Evolutionary conservation across 345 rosid species (phyloP).

Genomic region (Firmiana major): DNA sequence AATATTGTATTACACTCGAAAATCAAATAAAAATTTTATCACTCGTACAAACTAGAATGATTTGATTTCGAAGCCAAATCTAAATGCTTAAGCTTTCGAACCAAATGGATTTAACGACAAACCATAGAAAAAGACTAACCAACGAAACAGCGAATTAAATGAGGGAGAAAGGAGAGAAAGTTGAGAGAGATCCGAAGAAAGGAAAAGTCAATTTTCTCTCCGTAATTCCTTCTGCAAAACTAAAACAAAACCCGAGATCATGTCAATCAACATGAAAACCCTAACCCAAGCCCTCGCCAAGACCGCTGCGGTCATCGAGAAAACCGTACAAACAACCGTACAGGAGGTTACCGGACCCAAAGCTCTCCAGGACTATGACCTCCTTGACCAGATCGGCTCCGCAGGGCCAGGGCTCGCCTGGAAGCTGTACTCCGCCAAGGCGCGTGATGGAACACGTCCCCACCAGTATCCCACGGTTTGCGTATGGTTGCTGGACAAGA

Average conservation of each 20-base stretch:
- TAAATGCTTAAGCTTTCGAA: too few relatives aligned
- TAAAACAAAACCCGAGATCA: slow-evolving; percentile 13
- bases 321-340: slow-evolving; percentile 90
- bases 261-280: slow-evolving; percentile 93
- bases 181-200: too few relatives aligned
- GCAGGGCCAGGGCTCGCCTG: slow-evolving; percentile 97
- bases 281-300: slow-evolving; percentile 93
- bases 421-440: slow-evolving; percentile 78
- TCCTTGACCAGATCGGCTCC: slow-evolving; percentile 94
- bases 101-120: too few relatives aligned
- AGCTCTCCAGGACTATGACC: slow-evolving; percentile 88
- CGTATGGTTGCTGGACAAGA: slow-evolving; percentile 95
- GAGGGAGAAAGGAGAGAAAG: too few relatives aligned
- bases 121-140: too few relatives aligned
- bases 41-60: too few relatives aligned
- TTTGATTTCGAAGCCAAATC: too few relatives aligned
- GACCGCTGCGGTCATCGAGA: slow-evolving; percentile 94
- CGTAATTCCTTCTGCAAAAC: background rate
- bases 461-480: slow-evolving; percentile 93
- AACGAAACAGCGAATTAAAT: too few relatives aligned
- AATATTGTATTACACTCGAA: too few relatives aligned
- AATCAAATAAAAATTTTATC: too few relatives aligned
- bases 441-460: slow-evolving; percentile 64
- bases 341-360: slow-evolving; percentile 98
- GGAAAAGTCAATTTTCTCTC: background rate